Evolutionary conservation across 2,329 filamentous ascomycete genomes (phyloP).

Genomic region (Curvularia hawaiiensis): DNA sequence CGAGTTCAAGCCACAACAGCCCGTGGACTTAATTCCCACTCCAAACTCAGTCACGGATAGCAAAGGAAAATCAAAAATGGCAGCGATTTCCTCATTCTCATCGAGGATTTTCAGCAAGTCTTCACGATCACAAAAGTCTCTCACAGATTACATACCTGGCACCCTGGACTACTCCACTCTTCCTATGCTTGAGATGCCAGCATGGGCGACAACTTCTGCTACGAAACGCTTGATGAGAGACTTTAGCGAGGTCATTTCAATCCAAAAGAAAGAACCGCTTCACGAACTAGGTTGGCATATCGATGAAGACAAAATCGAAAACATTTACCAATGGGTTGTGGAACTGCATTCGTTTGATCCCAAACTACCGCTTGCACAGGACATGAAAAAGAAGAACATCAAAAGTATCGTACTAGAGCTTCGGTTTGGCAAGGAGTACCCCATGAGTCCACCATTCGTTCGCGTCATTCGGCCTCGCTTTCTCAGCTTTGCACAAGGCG

Average conservation of each 20-base stretch:
- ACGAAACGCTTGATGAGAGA: constrained; percentile 69
- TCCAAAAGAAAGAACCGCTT: constrained; percentile 65
- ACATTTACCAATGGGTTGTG: constrained; percentile 90
- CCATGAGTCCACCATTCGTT: constrained; percentile 81
- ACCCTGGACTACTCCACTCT: constrained; percentile 66
- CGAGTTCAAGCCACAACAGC: constrained; percentile 10
- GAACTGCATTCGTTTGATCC: constrained; percentile 83
- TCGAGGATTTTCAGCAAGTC: constrained; percentile 32
- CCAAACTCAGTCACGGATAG: constrained; percentile 32
- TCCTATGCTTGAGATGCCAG: constrained; percentile 67
- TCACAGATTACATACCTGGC: constrained; percentile 71
- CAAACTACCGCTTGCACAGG: constrained; percentile 70
- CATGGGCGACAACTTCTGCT: constrained; percentile 66
- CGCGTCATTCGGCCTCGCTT: constrained; percentile 83
- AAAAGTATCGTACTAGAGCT: constrained; percentile 80
- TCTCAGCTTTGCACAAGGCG: constrained; percentile 70
- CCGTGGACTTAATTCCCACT: constrained; percentile 27
- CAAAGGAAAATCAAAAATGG: constrained; percentile 36
- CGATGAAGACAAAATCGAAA: constrained; percentile 67
- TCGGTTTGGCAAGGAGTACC: constrained; percentile 77
- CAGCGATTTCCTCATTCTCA: constrained; percentile 24
- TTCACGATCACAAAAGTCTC: constrained; percentile 25
- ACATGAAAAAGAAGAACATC: constrained; percentile 69
- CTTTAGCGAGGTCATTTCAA: constrained; percentile 65
- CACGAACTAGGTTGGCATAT: constrained; percentile 85